Base-by-base conservation (phyloP, 2,329 filamentous ascomycete genomes). In the Leptographium radiaticola region DNA sequence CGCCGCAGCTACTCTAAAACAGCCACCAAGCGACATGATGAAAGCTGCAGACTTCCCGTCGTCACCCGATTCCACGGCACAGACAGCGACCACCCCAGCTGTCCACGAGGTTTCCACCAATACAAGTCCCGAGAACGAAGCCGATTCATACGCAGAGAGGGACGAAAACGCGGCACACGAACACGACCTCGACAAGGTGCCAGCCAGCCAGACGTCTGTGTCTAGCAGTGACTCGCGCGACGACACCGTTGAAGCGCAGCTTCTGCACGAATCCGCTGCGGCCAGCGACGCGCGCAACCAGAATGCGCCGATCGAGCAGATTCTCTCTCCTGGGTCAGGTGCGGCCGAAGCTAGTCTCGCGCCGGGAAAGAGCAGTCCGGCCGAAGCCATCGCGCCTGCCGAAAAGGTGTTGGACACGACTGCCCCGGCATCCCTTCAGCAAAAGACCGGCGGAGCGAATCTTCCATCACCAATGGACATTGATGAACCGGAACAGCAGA, bases 121-220 rank as follows among this genome's bases (percentile, higher is more conserved):
- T 59, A 89, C 86, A 2, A 89, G 85, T 60, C 83, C 85, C 1
- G 85, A 86, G 53, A 79, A 84, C 53, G 84, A 89, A 49, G 75
- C 73, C 18, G 72, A 77, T 49, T 75, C 77, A 45, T 79, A 78
- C 59, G 66, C 72, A 16, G 74, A 81, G 56, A 73, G 73, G 57
- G 70, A 59, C 61, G 70, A 63, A 63, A 71, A 61, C 63, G 65
- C 56, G 49, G 63, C 67, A 49, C 61, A 65, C 48, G 61, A 59
- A 10, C 62, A 62, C 13, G 64, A 58, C 50, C 36, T 56, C 55
- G 51, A 55, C n/a, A 53, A 56, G 54, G 13, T 2, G 10, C 36
- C 34, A 15, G 16, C 5, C n/a, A 36, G 6, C 12, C 39, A 43
- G 15, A 40, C 5, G 9, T 33, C 33, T 2, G 15, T 16, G 25